Evolutionary conservation across 768 basidiomycete genomes (phyloP), one percentile per base, ranked within the genome.

Genomic region (Amanita thiersii): DNA sequence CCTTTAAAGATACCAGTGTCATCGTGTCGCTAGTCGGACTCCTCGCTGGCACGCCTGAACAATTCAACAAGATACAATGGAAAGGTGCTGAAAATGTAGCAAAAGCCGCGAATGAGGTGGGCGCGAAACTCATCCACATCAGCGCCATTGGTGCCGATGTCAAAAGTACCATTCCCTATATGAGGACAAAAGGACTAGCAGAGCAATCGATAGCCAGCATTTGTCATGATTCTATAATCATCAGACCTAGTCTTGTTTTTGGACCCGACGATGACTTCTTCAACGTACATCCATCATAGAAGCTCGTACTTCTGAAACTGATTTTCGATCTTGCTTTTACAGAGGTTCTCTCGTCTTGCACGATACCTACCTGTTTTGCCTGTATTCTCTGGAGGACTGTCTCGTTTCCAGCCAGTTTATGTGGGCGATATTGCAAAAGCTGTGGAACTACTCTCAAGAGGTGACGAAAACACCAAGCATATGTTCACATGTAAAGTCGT

Each of bases 261-360:
- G 86, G 84, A 2, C 81, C 79, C 0, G 82, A 79, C 4, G 84
- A 86, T 50, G 72, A 75, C 12, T 82, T 87, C 60, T 87, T 87
- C 56, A 75, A 72, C 45, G 84, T 85, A 40, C 40, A 76, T 47
- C 15, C 45, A 14, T 3, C 12, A 75, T 41, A 35, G 68, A 38
- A 17, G 47, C 10, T 5, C 12, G 11, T 3, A 18, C 30, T 37
- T 26, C 5, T 10, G 7, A 38, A 15, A 33, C 33, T 38, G 21
- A 21, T 46, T 29, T 10, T 20, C 34, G 9, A 19, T 37, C 31
- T 3, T 44, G 15, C 33, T 9, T 6, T 39, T 14, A 18, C 47
- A 85, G 82, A 66, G 78, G 31, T 84, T 87, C 51, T 75, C 78
- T 21, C 66, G 60, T 19, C 56, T 87, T 20, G 72, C 80, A 1